phyloP scores from a whole-genome alignment of 768 basidiomycete genomes.

The Fomitopsis pulvina region DNA sequence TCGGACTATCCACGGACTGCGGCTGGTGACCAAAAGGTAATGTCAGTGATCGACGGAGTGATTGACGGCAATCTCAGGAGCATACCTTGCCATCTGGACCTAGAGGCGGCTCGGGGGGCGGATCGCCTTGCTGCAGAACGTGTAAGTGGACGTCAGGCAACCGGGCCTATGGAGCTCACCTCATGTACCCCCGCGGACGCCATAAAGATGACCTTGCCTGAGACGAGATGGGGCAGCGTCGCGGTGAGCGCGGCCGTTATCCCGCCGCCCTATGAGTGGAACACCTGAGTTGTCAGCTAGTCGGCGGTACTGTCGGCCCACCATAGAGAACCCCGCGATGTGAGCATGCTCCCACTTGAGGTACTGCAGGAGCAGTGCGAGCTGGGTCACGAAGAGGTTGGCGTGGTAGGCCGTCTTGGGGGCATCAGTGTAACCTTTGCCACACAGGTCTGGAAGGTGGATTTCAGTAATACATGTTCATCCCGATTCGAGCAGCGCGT shows the following conservation, averaged over 20 bases:
- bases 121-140: slow-evolving; percentile 31
- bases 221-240: slow-evolving; percentile 63
- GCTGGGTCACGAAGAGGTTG: slow-evolving; percentile 59
- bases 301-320: slow-evolving; percentile 19
- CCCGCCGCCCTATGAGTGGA: slow-evolving; percentile 52
- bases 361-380: slow-evolving; percentile 77
- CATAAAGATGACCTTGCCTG: slow-evolving; percentile 55
- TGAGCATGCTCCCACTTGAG: slow-evolving; percentile 61
- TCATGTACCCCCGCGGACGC: slow-evolving; percentile 47
- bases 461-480: background rate
- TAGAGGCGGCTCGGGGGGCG: background rate
- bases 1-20: slow-evolving; percentile 1
- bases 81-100: background rate
- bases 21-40: no score
- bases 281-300: background rate
- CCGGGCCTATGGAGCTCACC: background rate
- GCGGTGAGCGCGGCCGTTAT: slow-evolving; percentile 65
- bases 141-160: background rate
- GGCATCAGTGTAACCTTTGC: slow-evolving; percentile 78
- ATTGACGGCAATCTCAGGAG: no score
- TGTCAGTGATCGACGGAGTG: no score
- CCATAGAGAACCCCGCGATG: slow-evolving; percentile 75
- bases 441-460: slow-evolving; percentile 65
- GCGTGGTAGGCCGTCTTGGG: slow-evolving; percentile 59
- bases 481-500: background rate